phyloP scores from a whole-genome alignment of 768 basidiomycete genomes.

The Mycena galopus region DNA sequence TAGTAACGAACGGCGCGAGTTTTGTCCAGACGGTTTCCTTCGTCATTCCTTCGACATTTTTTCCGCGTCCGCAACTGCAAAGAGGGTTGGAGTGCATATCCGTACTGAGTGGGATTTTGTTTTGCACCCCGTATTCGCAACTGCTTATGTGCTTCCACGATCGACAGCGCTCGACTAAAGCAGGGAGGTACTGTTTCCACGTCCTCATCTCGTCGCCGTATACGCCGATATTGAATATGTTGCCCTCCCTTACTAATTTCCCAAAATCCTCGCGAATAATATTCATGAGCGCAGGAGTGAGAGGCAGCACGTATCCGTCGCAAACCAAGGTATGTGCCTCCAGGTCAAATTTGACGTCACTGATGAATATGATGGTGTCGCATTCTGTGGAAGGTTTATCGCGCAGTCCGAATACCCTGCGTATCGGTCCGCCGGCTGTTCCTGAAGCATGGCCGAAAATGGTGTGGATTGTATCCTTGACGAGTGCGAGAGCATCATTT shows the following conservation, averaged over 20 bases:
- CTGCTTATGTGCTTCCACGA: constrained; percentile 60
- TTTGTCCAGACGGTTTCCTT: constrained; percentile 50
- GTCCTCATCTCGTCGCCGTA: constrained; percentile 51
- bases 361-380: constrained; percentile 62
- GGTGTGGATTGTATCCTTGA: constrained; percentile 49
- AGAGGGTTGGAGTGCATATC: constrained; percentile 56
- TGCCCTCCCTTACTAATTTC: constrained; percentile 12
- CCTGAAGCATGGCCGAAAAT: constrained; percentile 46
- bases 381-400: constrained; percentile 37
- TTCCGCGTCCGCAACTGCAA: constrained; percentile 67
- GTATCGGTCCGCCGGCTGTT: constrained; percentile 15
- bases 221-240: constrained; percentile 36
- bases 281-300: constrained; percentile 39
- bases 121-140: constrained; percentile 60
- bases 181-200: constrained; percentile 68
- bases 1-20: constrained; percentile 59
- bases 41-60: constrained; percentile 56
- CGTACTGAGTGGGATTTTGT: constrained; percentile 53
- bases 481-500: constrained; percentile 44
- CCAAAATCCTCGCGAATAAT: constrained; percentile 28
- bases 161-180: constrained; percentile 65
- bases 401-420: constrained; percentile 38
- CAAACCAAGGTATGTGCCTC: constrained; percentile 63
- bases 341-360: constrained; percentile 60
- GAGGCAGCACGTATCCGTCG: constrained; percentile 62